Evolutionary conservation across 2,329 filamentous ascomycete genomes (phyloP), one percentile per base, ranked within the genome.

Genomic region (Pseudogymnoascus sp.): DNA sequence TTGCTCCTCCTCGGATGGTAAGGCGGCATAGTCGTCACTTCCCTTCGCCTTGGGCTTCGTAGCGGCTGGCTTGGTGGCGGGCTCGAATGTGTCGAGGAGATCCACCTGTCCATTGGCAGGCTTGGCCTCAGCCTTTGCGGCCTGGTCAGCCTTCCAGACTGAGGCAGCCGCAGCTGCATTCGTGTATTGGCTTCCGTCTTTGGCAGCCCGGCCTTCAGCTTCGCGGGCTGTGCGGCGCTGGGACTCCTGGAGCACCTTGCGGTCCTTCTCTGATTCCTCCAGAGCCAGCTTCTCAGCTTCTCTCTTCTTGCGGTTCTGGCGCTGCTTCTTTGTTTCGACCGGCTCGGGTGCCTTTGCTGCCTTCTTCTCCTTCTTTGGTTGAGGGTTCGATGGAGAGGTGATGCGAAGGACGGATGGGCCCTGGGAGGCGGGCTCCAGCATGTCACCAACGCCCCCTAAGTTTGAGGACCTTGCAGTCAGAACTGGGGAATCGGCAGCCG

Each of bases 271-370:
- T 0, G 88, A 85, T 69, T 90, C 88, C 72, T 92, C 88, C 31
- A 89, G 86, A 63, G 84, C 81, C 31, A 81, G 79, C 80, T 91
- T 94, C 70, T 86, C 86, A 63, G 86, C 88, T 76, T 96, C 92
- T 38, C 84, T 86, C 85, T 96, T 97, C 79, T 89, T 86, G 68
- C 88, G 85, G 78, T 96, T 94, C 79, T 97, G 92, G 64, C 92
- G 87, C 79, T 96, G 91, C 81, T 97, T 97, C 88, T 97, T 97
- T 17, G 88, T 89, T 80, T 96, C 90, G 15, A 82, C 83, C 58
- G 83, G 81, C 74, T 90, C 86, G 66, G 84, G 80, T 41, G 81
- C 78, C 77, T 87, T 84, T 60, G 72, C 64, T 67, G 80, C 77
- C 69, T 83, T 79, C 76, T 86, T 86, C 66, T 81, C 77, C 75